Base-by-base conservation (phyloP, 768 basidiomycete genomes). In the Lentinula raphanica region DNA sequence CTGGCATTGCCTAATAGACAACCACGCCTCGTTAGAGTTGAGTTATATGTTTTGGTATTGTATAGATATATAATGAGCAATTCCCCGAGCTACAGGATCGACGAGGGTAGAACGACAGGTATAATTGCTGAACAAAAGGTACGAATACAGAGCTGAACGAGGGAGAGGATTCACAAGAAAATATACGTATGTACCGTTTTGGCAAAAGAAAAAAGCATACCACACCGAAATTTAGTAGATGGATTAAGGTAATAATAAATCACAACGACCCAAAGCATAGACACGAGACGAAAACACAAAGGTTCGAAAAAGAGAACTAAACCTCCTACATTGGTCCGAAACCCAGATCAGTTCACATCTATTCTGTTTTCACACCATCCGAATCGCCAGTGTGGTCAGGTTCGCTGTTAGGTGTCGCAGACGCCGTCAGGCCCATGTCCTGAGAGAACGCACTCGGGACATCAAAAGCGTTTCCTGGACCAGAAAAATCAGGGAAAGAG, bases 301-400 rank as follows among this genome's bases (percentile, higher is more conserved):
- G 12, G 29, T 48, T 31, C 46, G 1, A 35, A 39, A 39, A 53
- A 53, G 27, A 39, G 25, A 23, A 38, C 39, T 38, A 19, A 19
- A 51, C 29, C 17, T 53, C 36, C 17, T 23, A 29, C 39, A 17
- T 56, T 40, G 42, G 6, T 39, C 23, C n/a, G n/a, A 11, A 29
- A 38, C 69, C 56, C 69, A 65, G 49, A 71, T 66, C 49, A 67
- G 65, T 64, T 19, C 25, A n/a, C n/a, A 17, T 40, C 36, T 78
- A 79, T 71, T 91, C 89, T 46, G 85, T 72, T 76, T 90, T 90
- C 60, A 88, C 82, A 46, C 81, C 63, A 57, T 88, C 89, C 45
- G 77, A 63, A 64, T 87, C 84, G 56, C 36, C 39, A 12, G 35
- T 27, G 29, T 53, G 51, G 19, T 79, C 88, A 56, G 84, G 69